These are phyloP conservation scores for Ustilago tritici DNA, from an alignment of 1,284 basidiomycete genomes.

Conservation along the genomic window DNA sequence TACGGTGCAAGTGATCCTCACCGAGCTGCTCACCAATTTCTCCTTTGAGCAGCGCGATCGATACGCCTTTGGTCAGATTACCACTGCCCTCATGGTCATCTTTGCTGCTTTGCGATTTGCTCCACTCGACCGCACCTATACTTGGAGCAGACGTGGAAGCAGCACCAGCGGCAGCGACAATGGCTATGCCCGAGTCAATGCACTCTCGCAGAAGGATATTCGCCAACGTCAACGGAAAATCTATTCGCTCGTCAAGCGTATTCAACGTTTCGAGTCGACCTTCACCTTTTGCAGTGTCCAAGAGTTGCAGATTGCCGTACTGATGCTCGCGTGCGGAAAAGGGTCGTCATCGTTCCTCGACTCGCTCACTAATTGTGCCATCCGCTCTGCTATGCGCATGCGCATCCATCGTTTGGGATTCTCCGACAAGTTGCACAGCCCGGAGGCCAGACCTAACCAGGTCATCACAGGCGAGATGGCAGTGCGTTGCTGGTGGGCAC, in stretches of 20 bases:
- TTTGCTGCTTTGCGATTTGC: constrained; percentile 28
- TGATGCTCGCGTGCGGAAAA: constrained; percentile 37
- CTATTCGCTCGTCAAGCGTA: constrained; percentile 37
- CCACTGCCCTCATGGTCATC: constrained; percentile 42
- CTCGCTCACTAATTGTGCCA: constrained; percentile 31
- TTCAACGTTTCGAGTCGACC: constrained; percentile 34
- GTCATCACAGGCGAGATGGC: constrained; percentile 38
- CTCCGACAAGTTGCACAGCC: constrained; percentile 22
- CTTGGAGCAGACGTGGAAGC: constrained; percentile 16
- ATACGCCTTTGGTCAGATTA: constrained; percentile 31
- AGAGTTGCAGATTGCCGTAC: constrained; percentile 34
- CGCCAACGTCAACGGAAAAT: constrained; percentile 32
- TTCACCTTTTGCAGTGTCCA: constrained; percentile 29
- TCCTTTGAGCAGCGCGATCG: constrained; percentile 31
- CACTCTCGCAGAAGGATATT: constrained; percentile 31
- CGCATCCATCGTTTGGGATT: constrained; percentile 42
- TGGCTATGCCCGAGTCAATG: constrained; percentile 9
- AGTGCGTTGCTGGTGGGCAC: constrained; percentile 46
- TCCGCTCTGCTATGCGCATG: constrained; percentile 49
- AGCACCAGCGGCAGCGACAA: background rate
- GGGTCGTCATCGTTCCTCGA: constrained; percentile 32
- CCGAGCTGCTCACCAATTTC: constrained; percentile 31
- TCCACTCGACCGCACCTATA: constrained; percentile 33
- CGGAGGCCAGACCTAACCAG: constrained; percentile 1
- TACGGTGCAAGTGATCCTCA: constrained; percentile 25